A percentile compares a stretch with the other conserved stretches of the same genome.
Evolutionary conservation across 2,329 filamentous ascomycete genomes (phyloP).

Genomic region (Colletotrichum coccodes): DNA sequence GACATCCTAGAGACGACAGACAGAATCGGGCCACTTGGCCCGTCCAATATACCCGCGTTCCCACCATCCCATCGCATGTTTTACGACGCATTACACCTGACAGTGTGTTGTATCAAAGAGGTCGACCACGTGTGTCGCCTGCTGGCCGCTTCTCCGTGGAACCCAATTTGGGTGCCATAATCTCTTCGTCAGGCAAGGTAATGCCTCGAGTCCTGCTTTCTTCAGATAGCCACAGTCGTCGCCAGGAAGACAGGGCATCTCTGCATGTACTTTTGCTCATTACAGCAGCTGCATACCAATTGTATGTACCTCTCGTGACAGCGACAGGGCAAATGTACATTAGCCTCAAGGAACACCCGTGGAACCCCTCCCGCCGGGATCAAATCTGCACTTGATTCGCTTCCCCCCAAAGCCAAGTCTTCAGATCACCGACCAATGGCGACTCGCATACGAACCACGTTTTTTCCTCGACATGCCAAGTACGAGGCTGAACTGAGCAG

Average conservation of each 20-base stretch:
- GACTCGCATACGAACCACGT: conserved; percentile 35
- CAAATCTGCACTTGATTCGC: neutral
- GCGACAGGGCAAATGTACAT: conserved; percentile 5
- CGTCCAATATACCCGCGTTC: neutral
- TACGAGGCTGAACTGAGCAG: conserved; percentile 36
- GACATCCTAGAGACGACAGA: neutral
- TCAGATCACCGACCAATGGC: conserved; percentile 35
- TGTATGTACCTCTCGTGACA: neutral
- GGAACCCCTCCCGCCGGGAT: neutral
- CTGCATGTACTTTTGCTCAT: neutral
- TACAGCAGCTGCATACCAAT: neutral
- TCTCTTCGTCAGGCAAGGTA: neutral
- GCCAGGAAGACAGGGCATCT: neutral
- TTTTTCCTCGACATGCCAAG: conserved; percentile 37
- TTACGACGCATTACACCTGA: neutral
- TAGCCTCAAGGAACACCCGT: conserved; percentile 24
- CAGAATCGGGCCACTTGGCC: conserved; percentile 6
- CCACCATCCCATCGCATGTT: neutral
- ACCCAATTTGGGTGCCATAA: neutral
- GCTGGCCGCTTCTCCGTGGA: conserved; percentile 4
- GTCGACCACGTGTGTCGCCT: conserved; percentile 18
- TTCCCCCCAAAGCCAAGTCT: conserved; percentile 25
- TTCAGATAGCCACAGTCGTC: neutral
- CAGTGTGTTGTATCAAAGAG: neutral
- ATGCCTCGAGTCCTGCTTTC: neutral